Percentiles rank a stretch among this genome's conserved stretches.
These are phyloP conservation scores for Aureobasidium subglaciale DNA, from an alignment of 2,329 filamentous ascomycete species.

Conservation along the genomic window DNA sequence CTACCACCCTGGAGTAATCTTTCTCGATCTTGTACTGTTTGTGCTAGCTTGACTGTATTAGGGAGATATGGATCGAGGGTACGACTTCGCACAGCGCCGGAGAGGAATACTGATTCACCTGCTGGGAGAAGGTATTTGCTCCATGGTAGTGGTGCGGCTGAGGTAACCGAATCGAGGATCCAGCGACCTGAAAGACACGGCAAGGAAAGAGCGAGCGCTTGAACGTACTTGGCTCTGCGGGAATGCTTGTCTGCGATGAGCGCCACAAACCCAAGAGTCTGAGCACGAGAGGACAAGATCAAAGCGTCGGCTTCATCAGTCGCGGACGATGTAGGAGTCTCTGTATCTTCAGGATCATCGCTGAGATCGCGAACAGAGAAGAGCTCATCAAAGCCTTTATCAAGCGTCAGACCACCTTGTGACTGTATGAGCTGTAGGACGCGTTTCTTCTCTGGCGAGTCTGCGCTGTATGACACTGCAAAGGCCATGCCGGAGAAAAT, in stretches of 20 bases:
- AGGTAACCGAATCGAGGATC: slow-evolving; percentile 64
- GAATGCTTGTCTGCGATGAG: slow-evolving; percentile 81
- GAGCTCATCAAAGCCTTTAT: slow-evolving; percentile 72
- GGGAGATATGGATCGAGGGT: slow-evolving; percentile 55
- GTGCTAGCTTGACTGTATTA: slow-evolving; percentile 48
- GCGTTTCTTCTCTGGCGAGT: slow-evolving; percentile 42
- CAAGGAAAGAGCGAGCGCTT: slow-evolving; percentile 81
- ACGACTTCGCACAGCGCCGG: slow-evolving; percentile 70
- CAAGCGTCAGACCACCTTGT: slow-evolving; percentile 65
- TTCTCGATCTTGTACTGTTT: slow-evolving; percentile 46
- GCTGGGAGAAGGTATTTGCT: slow-evolving; percentile 76
- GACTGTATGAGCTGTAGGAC: slow-evolving; percentile 58
- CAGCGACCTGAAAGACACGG: slow-evolving; percentile 80
- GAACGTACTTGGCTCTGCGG: slow-evolving; percentile 85
- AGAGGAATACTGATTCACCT: slow-evolving; percentile 69
- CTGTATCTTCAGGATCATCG: not conserved
- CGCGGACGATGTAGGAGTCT: not conserved
- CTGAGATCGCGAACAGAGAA: slow-evolving; percentile 50
- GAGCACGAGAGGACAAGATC: slow-evolving; percentile 45
- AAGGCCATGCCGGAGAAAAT: slow-evolving; percentile 81
- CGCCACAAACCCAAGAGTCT: slow-evolving; percentile 66
- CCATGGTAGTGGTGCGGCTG: slow-evolving; percentile 62
- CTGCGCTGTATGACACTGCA: slow-evolving; percentile 62
- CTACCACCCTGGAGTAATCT: slow-evolving; percentile 21
- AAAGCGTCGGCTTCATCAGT: slow-evolving; percentile 1